Evolutionary conservation across 2,329 filamentous ascomycete genomes (phyloP).

Genomic region (Talaromyces sp.): DNA sequence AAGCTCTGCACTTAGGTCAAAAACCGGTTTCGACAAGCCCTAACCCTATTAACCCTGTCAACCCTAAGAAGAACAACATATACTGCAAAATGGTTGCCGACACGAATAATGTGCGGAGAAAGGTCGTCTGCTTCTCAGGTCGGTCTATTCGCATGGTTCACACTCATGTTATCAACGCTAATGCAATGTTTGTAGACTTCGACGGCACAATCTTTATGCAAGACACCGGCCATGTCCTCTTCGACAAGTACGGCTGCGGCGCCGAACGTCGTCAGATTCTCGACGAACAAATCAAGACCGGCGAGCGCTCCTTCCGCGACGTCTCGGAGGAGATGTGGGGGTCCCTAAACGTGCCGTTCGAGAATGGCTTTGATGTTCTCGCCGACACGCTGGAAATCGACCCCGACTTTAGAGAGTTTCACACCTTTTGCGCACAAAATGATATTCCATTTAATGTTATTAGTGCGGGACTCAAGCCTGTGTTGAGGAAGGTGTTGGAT

Average conservation of each 20-base stretch:
- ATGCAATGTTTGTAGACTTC: slow-evolving; percentile 53
- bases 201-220: slow-evolving; percentile 71
- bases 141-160: background rate
- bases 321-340: slow-evolving; percentile 72
- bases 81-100: slow-evolving; percentile 1
- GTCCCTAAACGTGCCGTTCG: slow-evolving; percentile 63
- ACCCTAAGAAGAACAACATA: background rate
- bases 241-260: slow-evolving; percentile 64
- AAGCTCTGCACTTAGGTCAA: background rate
- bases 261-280: slow-evolving; percentile 53
- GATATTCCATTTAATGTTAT: slow-evolving; percentile 67
- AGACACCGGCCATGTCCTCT: slow-evolving; percentile 66
- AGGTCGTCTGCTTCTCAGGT: slow-evolving; percentile 14
- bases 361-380: slow-evolving; percentile 65
- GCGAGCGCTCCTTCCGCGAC: slow-evolving; percentile 64
- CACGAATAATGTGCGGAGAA: slow-evolving; percentile 8
- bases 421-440: slow-evolving; percentile 61
- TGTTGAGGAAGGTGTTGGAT: slow-evolving; percentile 60
- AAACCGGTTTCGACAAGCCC: background rate
- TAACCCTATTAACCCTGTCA: slow-evolving; percentile 2
- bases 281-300: slow-evolving; percentile 62
- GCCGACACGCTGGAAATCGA: slow-evolving; percentile 61
- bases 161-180: background rate
- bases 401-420: slow-evolving; percentile 60
- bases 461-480: slow-evolving; percentile 63